Evolutionary conservation across 495 filamentous ascomycete species (phyloP).

Genomic region (Aspergillus funiculosus): DNA sequence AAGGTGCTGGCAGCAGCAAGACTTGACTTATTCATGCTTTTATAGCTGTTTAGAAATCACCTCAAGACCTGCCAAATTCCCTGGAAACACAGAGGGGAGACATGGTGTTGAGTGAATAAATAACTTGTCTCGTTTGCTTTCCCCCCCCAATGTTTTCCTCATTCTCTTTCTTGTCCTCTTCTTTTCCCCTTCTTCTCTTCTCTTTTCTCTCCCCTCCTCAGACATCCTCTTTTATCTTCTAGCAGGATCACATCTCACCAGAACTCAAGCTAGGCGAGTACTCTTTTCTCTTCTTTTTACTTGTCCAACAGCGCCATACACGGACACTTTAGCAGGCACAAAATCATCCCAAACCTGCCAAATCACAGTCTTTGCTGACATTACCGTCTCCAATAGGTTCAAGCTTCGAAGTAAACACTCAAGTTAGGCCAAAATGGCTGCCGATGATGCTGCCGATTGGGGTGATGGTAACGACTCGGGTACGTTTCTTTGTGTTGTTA

Average conservation of each 20-base stretch:
- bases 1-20: too few species aligned
- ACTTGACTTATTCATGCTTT: too few species aligned
- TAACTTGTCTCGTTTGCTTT: constrained; percentile 7
- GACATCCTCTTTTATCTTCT: background rate
- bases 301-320: background rate
- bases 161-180: constrained; percentile 1
- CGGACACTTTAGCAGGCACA: background rate
- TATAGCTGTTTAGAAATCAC: too few species aligned
- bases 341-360: background rate
- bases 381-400: too few species aligned
- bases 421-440: background rate
- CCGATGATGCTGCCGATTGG: background rate
- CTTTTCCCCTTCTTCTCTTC: background rate
- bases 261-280: background rate
- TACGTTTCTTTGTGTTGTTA: constrained; percentile 1
- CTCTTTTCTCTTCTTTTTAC: background rate
- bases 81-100: too few species aligned
- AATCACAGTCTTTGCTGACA: background rate
- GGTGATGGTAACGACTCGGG: constrained; percentile 3
- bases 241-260: too few species aligned
- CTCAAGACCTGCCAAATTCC: too few species aligned
- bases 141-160: background rate
- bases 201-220: background rate
- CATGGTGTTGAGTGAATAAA: background rate
- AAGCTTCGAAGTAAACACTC: background rate